phyloP scores from a whole-genome alignment of 2,329 filamentous ascomycete species.

The Nannizziopsis barbatae region DNA sequence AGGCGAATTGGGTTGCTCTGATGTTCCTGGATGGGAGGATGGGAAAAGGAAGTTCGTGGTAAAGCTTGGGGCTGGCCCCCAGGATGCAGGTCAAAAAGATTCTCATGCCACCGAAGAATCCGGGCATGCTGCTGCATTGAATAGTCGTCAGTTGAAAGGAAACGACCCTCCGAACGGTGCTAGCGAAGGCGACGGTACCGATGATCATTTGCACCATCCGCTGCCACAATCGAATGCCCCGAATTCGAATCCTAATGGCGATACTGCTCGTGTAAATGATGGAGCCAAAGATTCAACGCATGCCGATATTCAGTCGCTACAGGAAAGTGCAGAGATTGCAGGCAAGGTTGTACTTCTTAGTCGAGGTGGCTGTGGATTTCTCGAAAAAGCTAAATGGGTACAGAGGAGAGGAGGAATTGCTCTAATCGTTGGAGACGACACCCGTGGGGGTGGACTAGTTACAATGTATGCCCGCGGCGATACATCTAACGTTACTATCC shows the following conservation, averaged over 20 bases:
- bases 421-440: conserved; percentile 87
- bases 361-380: conserved; percentile 86
- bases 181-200: conserved; percentile 60
- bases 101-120: neutral
- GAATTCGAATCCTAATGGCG: conserved; percentile 26
- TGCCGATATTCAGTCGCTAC: conserved; percentile 81
- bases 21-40: conserved; percentile 79
- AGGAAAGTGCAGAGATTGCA: conserved; percentile 82
- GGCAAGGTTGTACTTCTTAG: conserved; percentile 88
- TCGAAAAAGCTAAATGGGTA: conserved; percentile 96
- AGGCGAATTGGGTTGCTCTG: conserved; percentile 87
- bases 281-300: conserved; percentile 41
- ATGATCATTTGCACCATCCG: conserved; percentile 65
- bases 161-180: conserved; percentile 12
- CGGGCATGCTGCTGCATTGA: neutral
- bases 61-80: conserved; percentile 4
- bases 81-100: neutral
- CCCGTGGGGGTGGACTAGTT: conserved; percentile 74
- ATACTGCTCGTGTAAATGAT: conserved; percentile 26
- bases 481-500: conserved; percentile 88
- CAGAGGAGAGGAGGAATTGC: conserved; percentile 81
- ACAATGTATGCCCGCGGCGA: conserved; percentile 98
- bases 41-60: conserved; percentile 2
- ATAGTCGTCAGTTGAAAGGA: neutral
- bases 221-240: conserved; percentile 35